phyloP scores from a whole-genome alignment of 2,329 filamentous ascomycete species.

The Talaromyces sp. region DNA sequence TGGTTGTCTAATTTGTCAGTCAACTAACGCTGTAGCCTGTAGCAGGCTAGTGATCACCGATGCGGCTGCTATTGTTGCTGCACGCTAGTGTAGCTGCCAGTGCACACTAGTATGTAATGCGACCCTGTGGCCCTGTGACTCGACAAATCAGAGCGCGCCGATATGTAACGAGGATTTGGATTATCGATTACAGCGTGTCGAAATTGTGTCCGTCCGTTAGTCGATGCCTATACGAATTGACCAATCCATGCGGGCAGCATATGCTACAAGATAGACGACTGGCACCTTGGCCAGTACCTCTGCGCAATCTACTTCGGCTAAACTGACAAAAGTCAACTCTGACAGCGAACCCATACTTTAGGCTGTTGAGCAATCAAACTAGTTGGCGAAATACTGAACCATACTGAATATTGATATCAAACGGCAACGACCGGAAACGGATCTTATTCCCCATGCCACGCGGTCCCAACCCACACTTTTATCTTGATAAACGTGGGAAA shows the following conservation, averaged over 20 bases:
- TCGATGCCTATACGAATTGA: neutral
- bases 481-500: neutral
- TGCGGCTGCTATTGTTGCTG: neutral
- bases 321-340: neutral
- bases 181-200: neutral
- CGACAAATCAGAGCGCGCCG: neutral
- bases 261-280: no score
- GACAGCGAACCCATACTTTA: neutral
- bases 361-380: neutral
- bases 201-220: neutral
- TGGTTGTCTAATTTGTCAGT: neutral
- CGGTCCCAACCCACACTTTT: neutral
- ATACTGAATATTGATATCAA: neutral
- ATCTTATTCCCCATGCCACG: neutral
- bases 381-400: neutral
- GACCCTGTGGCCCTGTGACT: neutral
- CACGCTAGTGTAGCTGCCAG: neutral
- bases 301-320: neutral
- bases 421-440: neutral
- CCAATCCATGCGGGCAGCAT: neutral
- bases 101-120: neutral
- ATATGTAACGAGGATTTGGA: neutral
- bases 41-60: neutral
- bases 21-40: neutral
- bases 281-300: no score